These are phyloP conservation scores for Biscutella laevigata DNA, from an alignment of 441 rosid genomes.

Conservation along the genomic window DNA sequence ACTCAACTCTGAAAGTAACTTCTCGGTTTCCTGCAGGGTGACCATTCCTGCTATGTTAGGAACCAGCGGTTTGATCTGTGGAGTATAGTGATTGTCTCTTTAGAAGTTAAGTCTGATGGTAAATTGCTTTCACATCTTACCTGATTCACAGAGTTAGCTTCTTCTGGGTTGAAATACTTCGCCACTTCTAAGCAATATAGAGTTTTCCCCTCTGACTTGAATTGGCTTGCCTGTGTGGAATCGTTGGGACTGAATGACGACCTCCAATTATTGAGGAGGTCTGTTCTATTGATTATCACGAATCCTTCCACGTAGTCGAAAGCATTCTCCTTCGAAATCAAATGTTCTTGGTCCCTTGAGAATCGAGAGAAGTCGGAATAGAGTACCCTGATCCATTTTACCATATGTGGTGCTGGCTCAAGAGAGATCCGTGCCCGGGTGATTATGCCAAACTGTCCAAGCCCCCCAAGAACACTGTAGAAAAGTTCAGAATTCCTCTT, in stretches of 20 bases:
- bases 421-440: conserved; percentile 70
- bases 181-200: conserved; percentile 85
- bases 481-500: conserved; percentile 66
- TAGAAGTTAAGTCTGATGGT: neutral
- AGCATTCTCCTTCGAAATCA: conserved; percentile 45
- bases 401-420: conserved; percentile 57
- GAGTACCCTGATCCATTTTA: conserved; percentile 78
- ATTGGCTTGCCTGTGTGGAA: conserved; percentile 57
- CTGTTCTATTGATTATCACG: conserved; percentile 64
- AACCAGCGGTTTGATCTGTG: conserved; percentile 6
- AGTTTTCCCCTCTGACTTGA: conserved; percentile 65
- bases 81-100: neutral
- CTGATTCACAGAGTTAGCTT: conserved; percentile 32
- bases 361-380: conserved; percentile 67
- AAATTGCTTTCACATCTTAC: conserved; percentile 25
- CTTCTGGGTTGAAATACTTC: conserved; percentile 52
- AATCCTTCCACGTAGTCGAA: conserved; percentile 90
- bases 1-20: conserved; percentile 50
- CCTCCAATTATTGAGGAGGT: conserved; percentile 70
- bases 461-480: conserved; percentile 75
- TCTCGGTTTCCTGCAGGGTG: conserved; percentile 41
- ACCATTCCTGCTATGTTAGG: conserved; percentile 14
- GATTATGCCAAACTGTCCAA: conserved; percentile 91
- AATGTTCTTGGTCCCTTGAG: conserved; percentile 73
- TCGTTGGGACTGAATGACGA: conserved; percentile 69